These are phyloP conservation scores for Colletotrichum cereale DNA, from an alignment of 2,329 filamentous ascomycete species.

Conservation along the genomic window DNA sequence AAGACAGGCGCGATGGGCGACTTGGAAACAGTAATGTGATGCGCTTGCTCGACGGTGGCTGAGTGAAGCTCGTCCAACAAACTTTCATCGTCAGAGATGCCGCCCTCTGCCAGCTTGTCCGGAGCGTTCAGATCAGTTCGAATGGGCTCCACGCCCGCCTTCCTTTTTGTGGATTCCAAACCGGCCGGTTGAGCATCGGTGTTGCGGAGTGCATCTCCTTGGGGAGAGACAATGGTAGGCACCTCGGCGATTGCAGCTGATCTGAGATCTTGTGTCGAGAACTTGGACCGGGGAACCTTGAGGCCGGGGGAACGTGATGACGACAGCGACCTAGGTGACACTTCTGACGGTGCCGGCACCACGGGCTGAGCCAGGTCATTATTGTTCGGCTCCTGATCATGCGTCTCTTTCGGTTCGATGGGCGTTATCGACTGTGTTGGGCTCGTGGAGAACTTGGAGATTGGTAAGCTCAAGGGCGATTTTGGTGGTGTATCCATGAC, in stretches of 20 bases:
- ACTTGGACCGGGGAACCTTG: constrained; percentile 57
- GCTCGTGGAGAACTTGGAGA: constrained; percentile 40
- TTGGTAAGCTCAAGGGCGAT: constrained; percentile 28
- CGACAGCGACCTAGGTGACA: constrained; percentile 38
- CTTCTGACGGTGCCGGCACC: constrained; percentile 34
- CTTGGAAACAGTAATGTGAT: constrained; percentile 81
- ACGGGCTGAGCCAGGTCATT: not conserved
- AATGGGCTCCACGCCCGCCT: constrained; percentile 65
- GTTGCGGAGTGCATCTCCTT: constrained; percentile 40
- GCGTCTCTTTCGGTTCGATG: constrained; percentile 15
- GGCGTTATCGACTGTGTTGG: constrained; percentile 26
- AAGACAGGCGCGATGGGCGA: constrained; percentile 82
- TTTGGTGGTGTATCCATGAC: constrained; percentile 22
- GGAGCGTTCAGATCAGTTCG: constrained; percentile 59
- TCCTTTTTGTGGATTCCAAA: constrained; percentile 51
- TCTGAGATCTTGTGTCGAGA: constrained; percentile 55
- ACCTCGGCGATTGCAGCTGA: constrained; percentile 42
- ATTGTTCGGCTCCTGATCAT: constrained; percentile 5
- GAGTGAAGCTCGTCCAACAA: constrained; percentile 88
- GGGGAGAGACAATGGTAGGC: constrained; percentile 36
- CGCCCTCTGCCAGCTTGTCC: constrained; percentile 56
- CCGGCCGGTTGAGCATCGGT: constrained; percentile 46
- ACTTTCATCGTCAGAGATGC: constrained; percentile 79
- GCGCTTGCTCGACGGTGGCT: constrained; percentile 86
- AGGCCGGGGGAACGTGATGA: constrained; percentile 37